Base-by-base conservation (phyloP, 2,329 filamentous ascomycete species). In the Aspergillus carbonarius region DNA sequence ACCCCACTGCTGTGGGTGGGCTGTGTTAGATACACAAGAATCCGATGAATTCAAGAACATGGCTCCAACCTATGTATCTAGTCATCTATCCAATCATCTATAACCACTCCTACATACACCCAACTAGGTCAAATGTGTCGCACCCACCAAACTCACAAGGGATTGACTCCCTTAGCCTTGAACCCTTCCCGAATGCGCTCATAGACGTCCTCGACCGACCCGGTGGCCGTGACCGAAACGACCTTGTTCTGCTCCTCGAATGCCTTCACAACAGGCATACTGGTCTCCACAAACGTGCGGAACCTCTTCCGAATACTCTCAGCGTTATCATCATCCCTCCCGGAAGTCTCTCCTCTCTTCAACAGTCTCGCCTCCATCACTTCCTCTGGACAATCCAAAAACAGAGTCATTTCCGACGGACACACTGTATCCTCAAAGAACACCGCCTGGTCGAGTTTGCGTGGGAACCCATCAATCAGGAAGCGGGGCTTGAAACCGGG, bases 221-320 rank as follows among this genome's bases (percentile, higher is more conserved):
- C 83, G 25, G 87, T 88, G 30, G 93, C 91, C 68, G 88, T 82
- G 46, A 98, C 83, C 79, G 88, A 90, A 74, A 96, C 85, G 15
- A 98, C 92, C 72, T 88, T 88, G 68, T 85, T 87, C 78, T 93
- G 82, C 69, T 82, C 81, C 71, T 89, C 87, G 75, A 90, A 98
- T 74, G 91, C 86, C 67, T 96, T 84, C 55, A 99, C 92, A 48
- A 98, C 95, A 25, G 95, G 95, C 93, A 98, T 97, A 79, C 92
- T 96, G 2, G 92, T 96, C 78, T 98, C 92, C 68, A 96, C 81
- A 73, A 98, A 99, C 4, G 89, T 93, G 72, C 87, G 88, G 83
- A 99, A 99, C 58, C 95, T 86, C 88, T 99, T 99, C 81, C 90
- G 89, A 76, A 98, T 99, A 71, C 88, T 92, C 78, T 96, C 95